Evolutionary conservation across 306 rosid species (phyloP).

Genomic region (Dryas drummondii): DNA sequence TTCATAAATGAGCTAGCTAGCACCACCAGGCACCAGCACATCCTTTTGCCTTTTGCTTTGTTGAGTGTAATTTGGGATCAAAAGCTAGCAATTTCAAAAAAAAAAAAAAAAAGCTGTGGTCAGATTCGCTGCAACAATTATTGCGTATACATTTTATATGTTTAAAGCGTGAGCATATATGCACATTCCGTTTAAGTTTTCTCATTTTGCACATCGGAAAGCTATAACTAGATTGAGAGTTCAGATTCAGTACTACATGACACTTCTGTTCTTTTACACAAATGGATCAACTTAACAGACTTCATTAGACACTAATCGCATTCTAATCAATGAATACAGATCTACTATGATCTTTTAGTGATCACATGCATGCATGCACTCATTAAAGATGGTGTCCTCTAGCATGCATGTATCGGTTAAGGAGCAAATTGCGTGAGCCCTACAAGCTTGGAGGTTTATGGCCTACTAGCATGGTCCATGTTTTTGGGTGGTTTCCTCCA

Average conservation of each 20-base stretch:
- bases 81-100: not conserved
- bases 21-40: not conserved
- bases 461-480: constrained; percentile 14
- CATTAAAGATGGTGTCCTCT: not conserved
- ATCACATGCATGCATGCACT: constrained; percentile 11
- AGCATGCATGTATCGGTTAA: not conserved
- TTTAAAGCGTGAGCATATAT: no score
- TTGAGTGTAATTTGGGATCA: not conserved
- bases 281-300: no score
- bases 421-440: constrained; percentile 2
- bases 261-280: no score
- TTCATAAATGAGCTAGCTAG: constrained; percentile 3
- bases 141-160: no score
- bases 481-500: not conserved
- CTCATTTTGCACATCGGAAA: no score
- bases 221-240: not conserved
- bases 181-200: no score
- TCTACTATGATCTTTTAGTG: not conserved
- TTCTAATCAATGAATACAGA: not conserved
- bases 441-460: constrained; percentile 15
- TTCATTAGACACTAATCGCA: no score
- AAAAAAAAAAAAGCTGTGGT: not conserved
- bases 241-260: not conserved
- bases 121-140: not conserved
- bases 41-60: not conserved